These are phyloP conservation scores for Linaria vulgaris DNA, from an alignment of 257 asterid genomes.

Conservation along the genomic window DNA sequence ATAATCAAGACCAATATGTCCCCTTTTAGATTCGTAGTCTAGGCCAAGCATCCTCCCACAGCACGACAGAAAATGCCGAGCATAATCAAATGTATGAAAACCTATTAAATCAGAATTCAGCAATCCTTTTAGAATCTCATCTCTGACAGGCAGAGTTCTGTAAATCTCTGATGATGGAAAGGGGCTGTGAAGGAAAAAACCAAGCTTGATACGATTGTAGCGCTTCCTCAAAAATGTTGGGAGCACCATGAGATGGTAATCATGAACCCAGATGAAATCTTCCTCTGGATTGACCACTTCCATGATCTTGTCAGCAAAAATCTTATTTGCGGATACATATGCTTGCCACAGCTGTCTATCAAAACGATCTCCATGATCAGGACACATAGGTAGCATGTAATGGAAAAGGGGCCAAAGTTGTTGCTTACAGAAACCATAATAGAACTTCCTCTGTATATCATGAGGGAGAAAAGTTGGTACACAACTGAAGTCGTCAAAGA, in stretches of 20 bases:
- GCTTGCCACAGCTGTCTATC: constrained; percentile 87
- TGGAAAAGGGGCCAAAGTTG: constrained; percentile 95
- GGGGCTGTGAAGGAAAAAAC: constrained; percentile 91
- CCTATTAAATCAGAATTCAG: constrained; percentile 80
- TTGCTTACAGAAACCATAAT: constrained; percentile 84
- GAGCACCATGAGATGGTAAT: constrained; percentile 89
- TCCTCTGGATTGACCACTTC: constrained; percentile 85
- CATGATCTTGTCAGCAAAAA: constrained; percentile 80
- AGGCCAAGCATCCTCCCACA: constrained; percentile 91
- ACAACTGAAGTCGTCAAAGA: constrained; percentile 76
- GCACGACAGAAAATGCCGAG: constrained; percentile 90
- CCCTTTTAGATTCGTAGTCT: constrained; percentile 88
- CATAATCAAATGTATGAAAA: constrained; percentile 89
- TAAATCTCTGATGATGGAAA: constrained; percentile 94
- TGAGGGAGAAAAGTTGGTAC: constrained; percentile 80
- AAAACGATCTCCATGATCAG: constrained; percentile 89
- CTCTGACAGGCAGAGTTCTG: constrained; percentile 86
- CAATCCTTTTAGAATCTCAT: constrained; percentile 79
- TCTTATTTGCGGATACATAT: constrained; percentile 75
- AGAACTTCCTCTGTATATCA: constrained; percentile 68
- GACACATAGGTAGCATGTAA: constrained; percentile 92
- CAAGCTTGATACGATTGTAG: constrained; percentile 73
- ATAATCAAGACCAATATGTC: constrained; percentile 90
- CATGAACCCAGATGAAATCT: constrained; percentile 87
- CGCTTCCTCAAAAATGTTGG: constrained; percentile 91